Percentiles rank a stretch among this genome's conserved stretches.
Evolutionary conservation across 352 stramenopile species (phyloP).

Genomic region (Pythium catenulatum): DNA sequence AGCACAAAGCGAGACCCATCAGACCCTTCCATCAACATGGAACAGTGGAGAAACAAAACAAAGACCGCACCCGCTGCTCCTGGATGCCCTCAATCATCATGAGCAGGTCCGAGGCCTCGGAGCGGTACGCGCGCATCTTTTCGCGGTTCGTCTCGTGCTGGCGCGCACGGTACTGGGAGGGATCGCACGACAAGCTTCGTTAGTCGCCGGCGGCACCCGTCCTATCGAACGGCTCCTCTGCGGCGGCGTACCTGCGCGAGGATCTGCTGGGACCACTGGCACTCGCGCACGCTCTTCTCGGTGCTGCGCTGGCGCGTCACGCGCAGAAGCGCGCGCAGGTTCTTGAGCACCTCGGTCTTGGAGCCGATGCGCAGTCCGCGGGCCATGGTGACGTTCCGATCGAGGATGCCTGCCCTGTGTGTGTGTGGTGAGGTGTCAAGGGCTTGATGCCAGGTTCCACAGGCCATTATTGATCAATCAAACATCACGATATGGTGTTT

Average conservation of each 20-base stretch:
- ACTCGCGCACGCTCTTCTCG: constrained; percentile 70
- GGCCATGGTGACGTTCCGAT: constrained; percentile 82
- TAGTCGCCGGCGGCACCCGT: too few species aligned
- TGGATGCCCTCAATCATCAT: constrained; percentile 83
- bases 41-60: too few species aligned
- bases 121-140: constrained; percentile 85
- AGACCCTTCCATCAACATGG: too few species aligned
- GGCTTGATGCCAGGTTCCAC: too few species aligned
- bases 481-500: too few species aligned
- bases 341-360: constrained; percentile 90
- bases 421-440: too few species aligned
- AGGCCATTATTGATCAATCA: too few species aligned
- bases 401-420: too few species aligned
- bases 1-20: too few species aligned
- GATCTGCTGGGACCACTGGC: constrained; percentile 86
- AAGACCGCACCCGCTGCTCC: constrained; percentile 83
- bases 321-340: constrained; percentile 83
- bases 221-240: too few species aligned
- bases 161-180: constrained; percentile 77
- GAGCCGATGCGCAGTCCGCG: constrained; percentile 86
- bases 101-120: constrained; percentile 83
- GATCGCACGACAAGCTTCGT: too few species aligned
- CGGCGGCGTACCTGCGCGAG: constrained; percentile 74
- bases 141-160: constrained; percentile 87
- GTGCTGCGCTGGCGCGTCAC: constrained; percentile 79